These are phyloP conservation scores for Xylariomycetidae sp. DNA, from an alignment of 2,329 filamentous ascomycete genomes.

Conservation along the genomic window DNA sequence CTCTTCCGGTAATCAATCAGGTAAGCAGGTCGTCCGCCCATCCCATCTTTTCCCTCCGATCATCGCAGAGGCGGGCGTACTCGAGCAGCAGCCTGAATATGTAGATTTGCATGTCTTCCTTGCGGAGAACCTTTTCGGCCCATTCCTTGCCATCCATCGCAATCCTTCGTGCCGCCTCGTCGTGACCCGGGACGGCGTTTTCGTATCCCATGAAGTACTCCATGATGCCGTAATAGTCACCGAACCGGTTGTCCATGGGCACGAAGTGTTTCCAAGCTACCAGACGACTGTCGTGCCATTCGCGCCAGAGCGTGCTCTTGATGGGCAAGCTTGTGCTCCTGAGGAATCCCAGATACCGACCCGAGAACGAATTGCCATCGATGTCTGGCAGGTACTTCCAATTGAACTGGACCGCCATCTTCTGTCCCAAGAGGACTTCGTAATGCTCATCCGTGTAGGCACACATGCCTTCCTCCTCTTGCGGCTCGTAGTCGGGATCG, in stretches of 20 bases:
- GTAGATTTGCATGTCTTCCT: slow-evolving; percentile 72
- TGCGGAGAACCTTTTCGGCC: slow-evolving; percentile 63
- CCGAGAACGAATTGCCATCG: slow-evolving; percentile 69
- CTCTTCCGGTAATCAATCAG: too few relatives aligned
- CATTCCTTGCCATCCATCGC: slow-evolving; percentile 62
- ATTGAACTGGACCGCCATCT: slow-evolving; percentile 49
- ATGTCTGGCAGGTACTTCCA: slow-evolving; percentile 72
- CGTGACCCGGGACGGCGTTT: slow-evolving; percentile 39
- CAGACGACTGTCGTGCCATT: slow-evolving; percentile 75
- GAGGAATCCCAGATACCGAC: slow-evolving; percentile 65
- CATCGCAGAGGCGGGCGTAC: slow-evolving; percentile 53
- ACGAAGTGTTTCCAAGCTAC: slow-evolving; percentile 78
- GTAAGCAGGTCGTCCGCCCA: slow-evolving; percentile 47
- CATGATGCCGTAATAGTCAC: slow-evolving; percentile 68
- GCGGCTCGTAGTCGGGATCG: slow-evolving; percentile 25
- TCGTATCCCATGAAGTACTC: slow-evolving; percentile 67
- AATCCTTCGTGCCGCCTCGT: slow-evolving; percentile 58
- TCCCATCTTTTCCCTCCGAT: slow-evolving; percentile 47
- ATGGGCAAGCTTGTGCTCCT: slow-evolving; percentile 66
- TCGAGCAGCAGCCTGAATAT: slow-evolving; percentile 60
- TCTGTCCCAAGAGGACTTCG: slow-evolving; percentile 31
- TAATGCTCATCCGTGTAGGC: slow-evolving; percentile 46
- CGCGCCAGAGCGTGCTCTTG: slow-evolving; percentile 72
- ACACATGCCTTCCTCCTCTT: slow-evolving; percentile 34
- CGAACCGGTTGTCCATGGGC: slow-evolving; percentile 70